Evolutionary conservation across 2,329 filamentous ascomycete genomes (phyloP).

Genomic region (Xylariaceae sp.): DNA sequence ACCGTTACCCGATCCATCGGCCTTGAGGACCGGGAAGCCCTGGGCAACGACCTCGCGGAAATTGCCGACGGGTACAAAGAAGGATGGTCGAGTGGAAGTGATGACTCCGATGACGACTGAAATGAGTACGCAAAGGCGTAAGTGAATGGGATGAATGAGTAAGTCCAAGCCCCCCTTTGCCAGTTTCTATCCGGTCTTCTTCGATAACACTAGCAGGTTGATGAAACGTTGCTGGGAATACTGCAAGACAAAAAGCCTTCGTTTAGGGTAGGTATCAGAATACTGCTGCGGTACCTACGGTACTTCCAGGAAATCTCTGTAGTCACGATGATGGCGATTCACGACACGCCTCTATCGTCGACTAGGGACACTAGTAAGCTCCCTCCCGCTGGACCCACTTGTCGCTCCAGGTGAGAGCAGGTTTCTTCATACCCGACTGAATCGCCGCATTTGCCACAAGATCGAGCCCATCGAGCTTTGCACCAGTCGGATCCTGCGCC

Average conservation of each 20-base stretch:
- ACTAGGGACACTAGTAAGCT: constrained; percentile 16
- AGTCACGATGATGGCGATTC: neutral
- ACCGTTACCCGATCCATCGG: constrained; percentile 59
- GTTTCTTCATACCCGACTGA: constrained; percentile 25
- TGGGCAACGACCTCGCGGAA: constrained; percentile 76
- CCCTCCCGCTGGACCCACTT: constrained; percentile 20
- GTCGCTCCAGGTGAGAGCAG: constrained; percentile 19
- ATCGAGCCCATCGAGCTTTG: constrained; percentile 45
- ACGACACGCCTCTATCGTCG: neutral
- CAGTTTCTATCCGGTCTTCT: neutral
- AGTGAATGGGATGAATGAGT: neutral
- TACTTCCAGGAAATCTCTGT: neutral
- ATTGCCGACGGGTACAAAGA: constrained; percentile 86
- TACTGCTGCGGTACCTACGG: neutral
- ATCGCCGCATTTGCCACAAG: constrained; percentile 21
- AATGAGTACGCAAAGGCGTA: neutral
- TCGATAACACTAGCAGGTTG: neutral
- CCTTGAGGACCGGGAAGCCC: constrained; percentile 73
- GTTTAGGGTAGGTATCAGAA: neutral
- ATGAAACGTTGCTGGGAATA: neutral
- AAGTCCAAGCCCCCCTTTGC: neutral
- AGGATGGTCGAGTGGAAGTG: constrained; percentile 75
- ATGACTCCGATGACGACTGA: constrained; percentile 57
- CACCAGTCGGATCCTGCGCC: constrained; percentile 55
- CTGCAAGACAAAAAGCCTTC: neutral